Base-by-base conservation (phyloP, 2,329 filamentous ascomycete genomes). In the Neofusicoccum kwambonambiense region DNA sequence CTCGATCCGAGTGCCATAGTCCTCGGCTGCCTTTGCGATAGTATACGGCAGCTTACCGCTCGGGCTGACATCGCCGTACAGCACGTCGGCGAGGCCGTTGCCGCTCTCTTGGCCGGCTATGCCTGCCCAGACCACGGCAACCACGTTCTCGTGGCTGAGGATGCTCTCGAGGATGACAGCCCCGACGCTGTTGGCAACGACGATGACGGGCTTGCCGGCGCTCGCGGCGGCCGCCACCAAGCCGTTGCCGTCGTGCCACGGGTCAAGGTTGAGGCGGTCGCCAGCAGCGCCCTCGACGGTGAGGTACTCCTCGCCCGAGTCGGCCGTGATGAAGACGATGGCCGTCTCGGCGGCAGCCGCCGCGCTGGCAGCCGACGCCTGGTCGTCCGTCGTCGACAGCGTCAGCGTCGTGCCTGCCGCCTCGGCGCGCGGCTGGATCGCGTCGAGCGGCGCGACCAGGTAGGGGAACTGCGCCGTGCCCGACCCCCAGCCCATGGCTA, bases 61-160 rank as follows among this genome's bases (percentile, higher is more conserved):
- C 1, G 81, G 81, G 5, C 92, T 93, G 67, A 89, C 85, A 66
- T 85, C 86, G 47, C 93, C 92, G 76, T 93, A 96, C 12, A 96
- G 86, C 11, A 83, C 73, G 39, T 83, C 81, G 3, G 74, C 78
- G 12, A 83, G 73, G 1, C 77, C 75, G 44, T 81, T 81, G 35
- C 81, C 81, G 34, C 76, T 78, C 67, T 83, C 80, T 54, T 82
- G 75, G 27, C 70, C 77, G 17, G 77, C 76, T 12, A 79, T 17
- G 49, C 76, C 77, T 34, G 77, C 77, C 71, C 74, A 79, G 1
- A 79, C 73, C 3, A 79, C 73, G 34, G 76, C 77, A 15, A 75
- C 72, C 35, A 79, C 74, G 42, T 76, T 78, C 11, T 74, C 71
- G 56, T 76, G 71, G 1, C 74, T 74, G 50, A 77, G 73, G 62